Percentiles rank a stretch among this genome's conserved stretches.
Conservation (phyloP, 2,329 filamentous ascomycete genomes). For the Achaetomium macrosporum region DNA sequence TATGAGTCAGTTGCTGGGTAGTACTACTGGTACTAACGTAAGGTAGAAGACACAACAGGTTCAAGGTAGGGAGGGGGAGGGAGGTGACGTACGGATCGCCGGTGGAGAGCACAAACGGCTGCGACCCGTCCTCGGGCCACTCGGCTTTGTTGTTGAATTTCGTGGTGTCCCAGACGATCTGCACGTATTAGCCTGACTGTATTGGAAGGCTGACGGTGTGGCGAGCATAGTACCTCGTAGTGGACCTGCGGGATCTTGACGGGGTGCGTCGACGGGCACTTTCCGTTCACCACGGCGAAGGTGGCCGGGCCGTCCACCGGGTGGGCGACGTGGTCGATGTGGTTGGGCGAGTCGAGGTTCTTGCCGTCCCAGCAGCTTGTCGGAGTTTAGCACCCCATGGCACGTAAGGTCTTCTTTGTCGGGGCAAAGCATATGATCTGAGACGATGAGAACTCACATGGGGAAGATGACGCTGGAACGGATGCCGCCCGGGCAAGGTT, state of each 20-base stretch:
- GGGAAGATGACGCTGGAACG: constrained; percentile 26
- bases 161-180: constrained; percentile 25
- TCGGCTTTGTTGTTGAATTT: constrained; percentile 30
- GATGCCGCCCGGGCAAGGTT: constrained; percentile 25
- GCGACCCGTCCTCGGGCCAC: constrained; percentile 31
- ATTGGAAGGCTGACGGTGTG: too few species aligned
- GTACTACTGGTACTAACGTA: too few species aligned
- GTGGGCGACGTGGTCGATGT: constrained; percentile 39
- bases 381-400: neutral
- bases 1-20: neutral
- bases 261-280: constrained; percentile 24
- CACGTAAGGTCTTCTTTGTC: too few species aligned
- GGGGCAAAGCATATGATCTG: too few species aligned
- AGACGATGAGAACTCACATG: constrained; percentile 19
- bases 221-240: constrained; percentile 28
- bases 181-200: neutral
- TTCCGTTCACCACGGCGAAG: constrained; percentile 30
- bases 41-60: neutral
- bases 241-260: constrained; percentile 30
- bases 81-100: constrained; percentile 20
- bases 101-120: constrained; percentile 28
- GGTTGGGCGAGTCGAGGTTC: constrained; percentile 38
- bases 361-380: constrained; percentile 42
- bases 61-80: neutral
- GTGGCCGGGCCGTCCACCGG: constrained; percentile 35